Conservation (phyloP, 2,329 filamentous ascomycete genomes). For the Proliferodiscus dingleyae region DNA sequence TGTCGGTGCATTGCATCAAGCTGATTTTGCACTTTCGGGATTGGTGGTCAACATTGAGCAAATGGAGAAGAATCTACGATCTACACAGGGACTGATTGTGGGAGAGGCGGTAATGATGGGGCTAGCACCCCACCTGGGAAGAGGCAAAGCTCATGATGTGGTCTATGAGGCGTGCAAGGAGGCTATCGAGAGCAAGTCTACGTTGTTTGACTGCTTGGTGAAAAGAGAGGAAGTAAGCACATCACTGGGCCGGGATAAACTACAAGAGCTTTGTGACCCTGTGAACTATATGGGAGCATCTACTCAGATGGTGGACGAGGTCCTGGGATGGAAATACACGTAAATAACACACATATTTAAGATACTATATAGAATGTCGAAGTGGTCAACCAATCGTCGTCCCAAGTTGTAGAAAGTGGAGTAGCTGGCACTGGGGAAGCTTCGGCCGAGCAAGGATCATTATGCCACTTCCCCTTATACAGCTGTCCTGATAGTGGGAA, state of each 20-base stretch:
- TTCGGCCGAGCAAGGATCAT: background rate
- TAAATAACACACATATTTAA: background rate
- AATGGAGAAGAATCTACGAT: slow-evolving; percentile 47
- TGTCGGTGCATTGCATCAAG: slow-evolving; percentile 48
- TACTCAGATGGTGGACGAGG: slow-evolving; percentile 29
- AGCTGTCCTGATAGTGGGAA: too few relatives aligned
- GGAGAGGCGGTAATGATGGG: slow-evolving; percentile 59
- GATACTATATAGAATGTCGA: too few relatives aligned
- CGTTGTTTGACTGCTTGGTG: slow-evolving; percentile 40
- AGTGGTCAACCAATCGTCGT: too few relatives aligned
- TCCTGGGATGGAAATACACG: slow-evolving; percentile 7
- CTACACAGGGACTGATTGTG: slow-evolving; percentile 49
- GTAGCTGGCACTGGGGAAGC: background rate
- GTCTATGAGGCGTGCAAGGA: slow-evolving; percentile 51
- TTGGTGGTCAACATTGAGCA: slow-evolving; percentile 45
- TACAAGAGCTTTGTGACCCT: slow-evolving; percentile 52
- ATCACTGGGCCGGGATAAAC: slow-evolving; percentile 40
- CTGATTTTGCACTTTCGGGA: slow-evolving; percentile 47
- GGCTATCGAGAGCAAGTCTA: slow-evolving; percentile 40
- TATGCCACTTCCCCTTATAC: too few relatives aligned
- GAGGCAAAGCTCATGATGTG: slow-evolving; percentile 50
- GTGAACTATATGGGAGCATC: slow-evolving; percentile 38
- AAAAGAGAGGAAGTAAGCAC: slow-evolving; percentile 37
- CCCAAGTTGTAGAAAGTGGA: background rate
- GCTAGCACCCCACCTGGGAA: slow-evolving; percentile 46